Evolutionary conservation across 257 asterid species (phyloP).

Genomic region (Scutellaria baicalensis): DNA sequence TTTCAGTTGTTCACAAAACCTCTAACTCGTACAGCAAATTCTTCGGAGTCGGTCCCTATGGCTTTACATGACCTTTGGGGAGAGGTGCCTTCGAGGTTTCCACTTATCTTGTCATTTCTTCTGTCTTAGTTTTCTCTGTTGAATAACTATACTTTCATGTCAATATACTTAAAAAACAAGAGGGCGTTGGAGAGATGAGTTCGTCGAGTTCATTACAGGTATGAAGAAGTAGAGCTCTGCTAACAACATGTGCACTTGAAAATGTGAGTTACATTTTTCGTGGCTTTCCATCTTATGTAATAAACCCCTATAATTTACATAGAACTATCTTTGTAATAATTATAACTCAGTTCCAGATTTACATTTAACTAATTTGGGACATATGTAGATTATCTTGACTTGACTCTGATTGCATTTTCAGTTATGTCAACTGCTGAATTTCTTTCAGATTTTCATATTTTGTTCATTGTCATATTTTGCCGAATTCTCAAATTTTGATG

Average conservation of each 20-base stretch:
- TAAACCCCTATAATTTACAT: not conserved
- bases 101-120: slow-evolving; percentile 11
- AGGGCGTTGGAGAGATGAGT: not conserved
- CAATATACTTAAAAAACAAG: not conserved
- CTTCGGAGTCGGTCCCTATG: not conserved
- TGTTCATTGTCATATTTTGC: no score
- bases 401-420: no score
- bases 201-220: not conserved
- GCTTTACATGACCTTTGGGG: not conserved
- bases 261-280: not conserved
- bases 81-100: not conserved
- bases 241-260: not conserved
- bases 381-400: no score
- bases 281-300: not conserved
- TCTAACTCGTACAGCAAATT: not conserved
- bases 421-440: no score
- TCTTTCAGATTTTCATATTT: no score
- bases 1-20: not conserved
- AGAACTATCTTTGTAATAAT: no score
- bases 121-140: not conserved
- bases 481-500: no score
- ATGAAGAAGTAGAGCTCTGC: not conserved
- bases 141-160: not conserved
- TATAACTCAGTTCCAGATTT: no score
- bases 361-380: no score